Evolutionary conservation across 2,329 filamentous ascomycete genomes (phyloP).

Genomic region (Penicillium sp.): DNA sequence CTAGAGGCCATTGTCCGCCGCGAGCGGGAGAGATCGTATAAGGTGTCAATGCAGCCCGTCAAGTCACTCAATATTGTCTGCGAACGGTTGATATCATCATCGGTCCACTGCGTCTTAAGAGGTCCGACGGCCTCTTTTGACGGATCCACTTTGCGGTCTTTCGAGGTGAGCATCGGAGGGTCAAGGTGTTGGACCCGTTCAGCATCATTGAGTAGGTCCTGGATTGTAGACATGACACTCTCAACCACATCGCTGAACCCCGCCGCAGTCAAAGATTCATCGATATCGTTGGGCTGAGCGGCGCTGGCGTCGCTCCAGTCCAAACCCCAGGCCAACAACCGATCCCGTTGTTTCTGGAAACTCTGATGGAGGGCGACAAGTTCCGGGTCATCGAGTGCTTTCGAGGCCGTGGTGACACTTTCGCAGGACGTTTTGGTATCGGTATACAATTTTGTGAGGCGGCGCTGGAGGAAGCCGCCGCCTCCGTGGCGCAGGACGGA

Average conservation of each 20-base stretch:
- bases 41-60: slow-evolving; percentile 63
- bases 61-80: slow-evolving; percentile 61
- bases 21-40: slow-evolving; percentile 64
- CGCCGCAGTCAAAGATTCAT: slow-evolving; percentile 62
- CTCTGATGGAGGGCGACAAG: slow-evolving; percentile 59
- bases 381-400: slow-evolving; percentile 53
- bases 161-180: slow-evolving; percentile 39
- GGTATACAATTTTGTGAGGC: slow-evolving; percentile 62
- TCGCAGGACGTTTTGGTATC: slow-evolving; percentile 65
- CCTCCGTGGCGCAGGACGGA: slow-evolving; percentile 48
- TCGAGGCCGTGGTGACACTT: slow-evolving; percentile 52
- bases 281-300: slow-evolving; percentile 59
- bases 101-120: slow-evolving; percentile 47
- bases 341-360: slow-evolving; percentile 64
- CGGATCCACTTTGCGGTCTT: slow-evolving; percentile 34
- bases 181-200: slow-evolving; percentile 56
- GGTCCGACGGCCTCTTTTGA: slow-evolving; percentile 34
- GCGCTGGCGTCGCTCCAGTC: slow-evolving; percentile 66
- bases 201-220: slow-evolving; percentile 62
- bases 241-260: slow-evolving; percentile 65
- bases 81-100: slow-evolving; percentile 56
- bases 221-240: slow-evolving; percentile 65
- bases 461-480: slow-evolving; percentile 45
- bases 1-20: slow-evolving; percentile 49
- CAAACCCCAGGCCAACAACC: slow-evolving; percentile 64